Evolutionary conservation across 2,329 filamentous ascomycete genomes (phyloP).

Genomic region (Zarea fungicola): DNA sequence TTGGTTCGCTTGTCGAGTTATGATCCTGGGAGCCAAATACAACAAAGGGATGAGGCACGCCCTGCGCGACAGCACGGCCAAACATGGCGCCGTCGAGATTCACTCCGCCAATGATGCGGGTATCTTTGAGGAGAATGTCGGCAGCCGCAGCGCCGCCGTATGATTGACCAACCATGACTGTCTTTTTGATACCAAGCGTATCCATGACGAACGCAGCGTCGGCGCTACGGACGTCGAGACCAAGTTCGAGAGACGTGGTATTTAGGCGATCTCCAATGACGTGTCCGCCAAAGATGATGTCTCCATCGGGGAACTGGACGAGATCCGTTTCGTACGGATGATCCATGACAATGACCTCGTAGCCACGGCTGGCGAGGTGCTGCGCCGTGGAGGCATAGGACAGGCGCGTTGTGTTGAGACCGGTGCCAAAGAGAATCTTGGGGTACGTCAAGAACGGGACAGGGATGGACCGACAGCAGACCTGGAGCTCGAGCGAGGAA

Average conservation of each 20-base stretch:
- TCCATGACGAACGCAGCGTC: constrained; percentile 28
- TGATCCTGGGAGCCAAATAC: constrained; percentile 24
- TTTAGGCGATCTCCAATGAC: constrained; percentile 16
- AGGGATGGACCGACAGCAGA: constrained; percentile 17
- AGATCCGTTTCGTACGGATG: constrained; percentile 38
- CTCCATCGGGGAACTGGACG: constrained; percentile 35
- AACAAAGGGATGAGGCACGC: constrained; percentile 26
- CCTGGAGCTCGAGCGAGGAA: constrained; percentile 17
- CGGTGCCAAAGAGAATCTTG: constrained; percentile 17
- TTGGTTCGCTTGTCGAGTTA: constrained; percentile 19
- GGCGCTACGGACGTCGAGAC: constrained; percentile 19
- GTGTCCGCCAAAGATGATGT: constrained; percentile 21
- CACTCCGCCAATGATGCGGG: constrained; percentile 28
- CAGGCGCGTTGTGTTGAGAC: constrained; percentile 23
- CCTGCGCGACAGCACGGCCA: constrained; percentile 20
- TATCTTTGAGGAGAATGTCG: constrained; percentile 24
- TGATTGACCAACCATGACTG: constrained; percentile 29
- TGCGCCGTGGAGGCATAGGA: constrained; percentile 36
- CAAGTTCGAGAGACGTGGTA: constrained; percentile 13
- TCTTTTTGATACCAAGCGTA: constrained; percentile 17
- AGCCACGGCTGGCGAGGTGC: constrained; percentile 35
- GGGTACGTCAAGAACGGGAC: constrained; percentile 12
- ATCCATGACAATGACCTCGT: constrained; percentile 38
- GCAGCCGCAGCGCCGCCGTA: constrained; percentile 30
- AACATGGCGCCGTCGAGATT: constrained; percentile 34